A percentile compares a stretch with the other conserved stretches of the same genome.
Conservation (phyloP, 768 basidiomycete genomes). For the Naganishia antarctica region DNA sequence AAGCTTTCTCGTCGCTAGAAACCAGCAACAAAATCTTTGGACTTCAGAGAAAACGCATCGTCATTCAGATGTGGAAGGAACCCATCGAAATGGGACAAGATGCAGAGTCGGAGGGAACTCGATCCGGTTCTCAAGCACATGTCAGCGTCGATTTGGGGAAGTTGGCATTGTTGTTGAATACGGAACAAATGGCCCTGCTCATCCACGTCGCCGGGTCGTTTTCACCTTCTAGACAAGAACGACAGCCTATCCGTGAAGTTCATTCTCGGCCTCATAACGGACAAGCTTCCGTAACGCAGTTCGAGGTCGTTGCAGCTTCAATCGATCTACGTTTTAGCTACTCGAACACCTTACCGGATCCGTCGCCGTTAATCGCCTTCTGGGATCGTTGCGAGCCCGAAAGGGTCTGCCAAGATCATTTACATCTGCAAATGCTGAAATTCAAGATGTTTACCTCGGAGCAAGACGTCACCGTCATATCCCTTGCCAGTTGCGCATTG, state of each 20-base stretch:
- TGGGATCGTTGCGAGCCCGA: not conserved
- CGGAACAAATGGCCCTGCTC: constrained; percentile 51
- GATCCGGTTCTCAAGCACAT: constrained; percentile 20
- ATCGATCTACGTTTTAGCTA: constrained; percentile 1
- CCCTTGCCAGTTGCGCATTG: not conserved
- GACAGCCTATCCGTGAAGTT: not conserved
- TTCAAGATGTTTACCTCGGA: not conserved
- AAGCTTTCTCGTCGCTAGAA: not conserved
- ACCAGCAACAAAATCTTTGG: constrained; percentile 10
- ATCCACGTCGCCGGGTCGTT: constrained; percentile 34
- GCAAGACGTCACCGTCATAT: not conserved
- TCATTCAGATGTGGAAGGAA: constrained; percentile 20
- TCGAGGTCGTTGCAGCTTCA: not conserved
- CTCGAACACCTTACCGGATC: no score
- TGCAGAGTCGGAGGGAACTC: constrained; percentile 54
- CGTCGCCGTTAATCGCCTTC: not conserved
- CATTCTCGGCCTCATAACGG: not conserved
- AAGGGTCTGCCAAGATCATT: not conserved
- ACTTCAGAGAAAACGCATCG: not conserved
- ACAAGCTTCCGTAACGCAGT: not conserved
- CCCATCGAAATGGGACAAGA: constrained; percentile 55
- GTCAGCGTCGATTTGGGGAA: constrained; percentile 28
- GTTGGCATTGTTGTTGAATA: constrained; percentile 34
- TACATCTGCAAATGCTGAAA: not conserved
- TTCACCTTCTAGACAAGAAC: not conserved